These are phyloP conservation scores for Phytophthora aleatoria DNA, from an alignment of 352 stramenopile genomes.

Conservation along the genomic window DNA sequence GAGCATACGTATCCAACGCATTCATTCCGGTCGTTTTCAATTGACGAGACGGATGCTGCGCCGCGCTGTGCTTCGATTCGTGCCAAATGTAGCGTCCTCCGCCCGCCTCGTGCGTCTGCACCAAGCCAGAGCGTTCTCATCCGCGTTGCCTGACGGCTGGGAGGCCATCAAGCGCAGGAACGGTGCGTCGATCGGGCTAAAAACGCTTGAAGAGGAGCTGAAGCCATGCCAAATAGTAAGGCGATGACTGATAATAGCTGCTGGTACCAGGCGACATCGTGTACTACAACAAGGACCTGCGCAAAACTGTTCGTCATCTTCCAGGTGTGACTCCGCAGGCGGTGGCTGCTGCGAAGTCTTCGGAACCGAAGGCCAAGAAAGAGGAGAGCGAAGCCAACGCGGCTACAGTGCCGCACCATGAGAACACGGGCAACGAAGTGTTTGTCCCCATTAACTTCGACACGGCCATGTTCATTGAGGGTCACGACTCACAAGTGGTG, in stretches of 20 bases:
- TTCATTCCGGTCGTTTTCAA: slow-evolving; percentile 19
- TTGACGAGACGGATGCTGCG: slow-evolving; percentile 33
- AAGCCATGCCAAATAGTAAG: not conserved
- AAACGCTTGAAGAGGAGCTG: not conserved
- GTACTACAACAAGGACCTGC: slow-evolving; percentile 66
- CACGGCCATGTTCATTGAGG: slow-evolving; percentile 77
- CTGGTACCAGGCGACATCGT: slow-evolving; percentile 51
- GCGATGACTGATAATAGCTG: slow-evolving; percentile 3
- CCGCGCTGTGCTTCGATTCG: slow-evolving; percentile 14
- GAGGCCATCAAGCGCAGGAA: slow-evolving; percentile 66
- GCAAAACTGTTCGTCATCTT: slow-evolving; percentile 63
- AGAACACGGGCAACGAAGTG: slow-evolving; percentile 53
- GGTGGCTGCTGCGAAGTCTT: slow-evolving; percentile 8
- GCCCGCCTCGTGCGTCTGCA: not conserved
- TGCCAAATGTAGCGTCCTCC: slow-evolving; percentile 1
- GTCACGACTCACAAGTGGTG: slow-evolving; percentile 87
- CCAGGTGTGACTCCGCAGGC: slow-evolving; percentile 35
- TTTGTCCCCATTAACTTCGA: slow-evolving; percentile 85
- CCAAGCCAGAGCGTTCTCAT: slow-evolving; percentile 32
- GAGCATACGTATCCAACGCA: slow-evolving; percentile 17
- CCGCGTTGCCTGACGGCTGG: slow-evolving; percentile 55
- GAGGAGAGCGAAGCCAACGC: slow-evolving; percentile 13
- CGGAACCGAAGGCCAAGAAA: slow-evolving; percentile 13
- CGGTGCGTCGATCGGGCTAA: slow-evolving; percentile 29
- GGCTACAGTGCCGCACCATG: slow-evolving; percentile 28